A percentile compares a stretch with the other conserved stretches of the same genome.
phyloP scores from a whole-genome alignment of 73 alveolate genomes.

The Tetrahymena malaccensis region DNA sequence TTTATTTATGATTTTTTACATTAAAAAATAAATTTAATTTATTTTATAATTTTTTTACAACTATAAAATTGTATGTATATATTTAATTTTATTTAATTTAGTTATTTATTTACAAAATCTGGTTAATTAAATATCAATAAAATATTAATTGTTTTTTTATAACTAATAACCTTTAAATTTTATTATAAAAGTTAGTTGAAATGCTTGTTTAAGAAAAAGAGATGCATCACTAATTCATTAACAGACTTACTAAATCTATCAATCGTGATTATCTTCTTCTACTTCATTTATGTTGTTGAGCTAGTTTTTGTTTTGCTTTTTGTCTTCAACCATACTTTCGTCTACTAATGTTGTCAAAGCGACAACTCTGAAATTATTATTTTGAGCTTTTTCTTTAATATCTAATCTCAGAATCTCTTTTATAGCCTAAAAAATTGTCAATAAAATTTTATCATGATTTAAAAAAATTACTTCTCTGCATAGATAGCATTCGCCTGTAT shows the following conservation, averaged over 20 bases:
- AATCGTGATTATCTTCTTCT: neutral
- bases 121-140: no score
- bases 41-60: no score
- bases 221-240: no score
- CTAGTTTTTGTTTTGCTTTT: neutral
- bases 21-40: no score
- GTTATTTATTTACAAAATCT: no score
- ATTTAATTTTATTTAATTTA: no score
- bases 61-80: no score
- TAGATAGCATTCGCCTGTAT: neutral
- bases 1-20: no score
- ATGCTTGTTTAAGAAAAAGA: no score
- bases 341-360: neutral
- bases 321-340: neutral
- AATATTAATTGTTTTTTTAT: no score
- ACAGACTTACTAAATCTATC: neutral
- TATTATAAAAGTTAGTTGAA: no score
- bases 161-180: no score
- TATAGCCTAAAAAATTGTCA: neutral
- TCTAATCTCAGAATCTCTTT: neutral
- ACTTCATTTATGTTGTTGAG: neutral
- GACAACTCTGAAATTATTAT: neutral
- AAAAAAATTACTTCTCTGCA: neutral
- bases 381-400: neutral
- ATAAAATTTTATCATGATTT: neutral